phyloP scores from a whole-genome alignment of 768 basidiomycete species.

The Mycena chlorophos region DNA sequence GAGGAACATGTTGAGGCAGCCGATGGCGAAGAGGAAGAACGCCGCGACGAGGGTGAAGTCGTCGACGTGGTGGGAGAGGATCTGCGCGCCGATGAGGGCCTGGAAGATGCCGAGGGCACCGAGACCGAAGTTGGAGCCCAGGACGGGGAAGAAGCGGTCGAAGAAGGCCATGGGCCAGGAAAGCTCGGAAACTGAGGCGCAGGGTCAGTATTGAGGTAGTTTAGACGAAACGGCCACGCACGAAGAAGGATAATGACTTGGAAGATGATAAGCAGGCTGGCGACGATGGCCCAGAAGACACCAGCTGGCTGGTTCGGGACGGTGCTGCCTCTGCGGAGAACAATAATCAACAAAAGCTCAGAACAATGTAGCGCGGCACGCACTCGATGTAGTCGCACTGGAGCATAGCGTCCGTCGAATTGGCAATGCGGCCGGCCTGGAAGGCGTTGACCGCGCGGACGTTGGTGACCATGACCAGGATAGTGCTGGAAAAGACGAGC shows the following conservation, averaged over 20 bases:
- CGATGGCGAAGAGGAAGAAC: conserved; percentile 82
- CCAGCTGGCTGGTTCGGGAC: conserved; percentile 95
- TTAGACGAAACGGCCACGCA: conserved; percentile 31
- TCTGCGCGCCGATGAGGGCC: conserved; percentile 68
- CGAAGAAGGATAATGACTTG: conserved; percentile 74
- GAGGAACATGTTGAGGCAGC: conserved; percentile 79
- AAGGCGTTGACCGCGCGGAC: conserved; percentile 74
- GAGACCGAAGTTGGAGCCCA: conserved; percentile 83
- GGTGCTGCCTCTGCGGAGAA: conserved; percentile 57
- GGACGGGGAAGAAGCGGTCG: conserved; percentile 85
- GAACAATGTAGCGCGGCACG: conserved; percentile 27
- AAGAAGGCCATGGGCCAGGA: conserved; percentile 81
- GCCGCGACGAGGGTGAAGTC: conserved; percentile 85
- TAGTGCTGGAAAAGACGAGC: conserved; percentile 77
- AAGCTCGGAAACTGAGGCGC: conserved; percentile 60
- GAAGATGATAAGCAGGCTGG: conserved; percentile 82
- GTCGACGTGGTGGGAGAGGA: conserved; percentile 77
- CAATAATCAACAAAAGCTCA: background rate
- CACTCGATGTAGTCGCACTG: conserved; percentile 85
- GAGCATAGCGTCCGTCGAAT: conserved; percentile 30
- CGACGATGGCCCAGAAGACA: conserved; percentile 87
- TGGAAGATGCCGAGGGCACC: conserved; percentile 89
- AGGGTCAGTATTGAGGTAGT: background rate
- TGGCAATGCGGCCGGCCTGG: conserved; percentile 38
- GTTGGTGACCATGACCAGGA: conserved; percentile 73